Evolutionary conservation across 225 moss, liverwort and hornwort species (phyloP).

Genomic region (Pseudoscleropodium purum): DNA sequence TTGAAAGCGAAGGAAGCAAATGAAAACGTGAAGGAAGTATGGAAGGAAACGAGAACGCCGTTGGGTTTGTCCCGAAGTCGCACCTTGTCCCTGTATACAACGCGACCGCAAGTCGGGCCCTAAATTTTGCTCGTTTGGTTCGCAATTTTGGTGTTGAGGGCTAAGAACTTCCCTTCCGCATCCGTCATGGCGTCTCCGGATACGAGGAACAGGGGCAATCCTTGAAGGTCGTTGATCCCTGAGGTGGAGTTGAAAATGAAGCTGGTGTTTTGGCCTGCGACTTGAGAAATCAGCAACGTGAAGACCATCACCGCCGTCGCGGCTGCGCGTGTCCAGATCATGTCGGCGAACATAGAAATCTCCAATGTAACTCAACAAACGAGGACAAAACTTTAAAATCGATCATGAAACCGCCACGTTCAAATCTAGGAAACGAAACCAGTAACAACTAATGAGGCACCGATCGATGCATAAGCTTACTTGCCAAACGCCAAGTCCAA

Average conservation of each 20-base stretch:
- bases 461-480: no score
- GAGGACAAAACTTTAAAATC: no score
- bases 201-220: neutral
- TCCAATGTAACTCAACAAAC: neutral
- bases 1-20: neutral
- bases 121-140: neutral
- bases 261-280: neutral
- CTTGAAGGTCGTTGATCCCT: neutral
- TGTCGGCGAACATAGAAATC: neutral
- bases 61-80: neutral
- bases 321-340: neutral
- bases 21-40: neutral
- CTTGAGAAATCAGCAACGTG: neutral
- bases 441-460: no score
- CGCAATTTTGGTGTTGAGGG: neutral
- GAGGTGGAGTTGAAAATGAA: neutral
- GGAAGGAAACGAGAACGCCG: neutral
- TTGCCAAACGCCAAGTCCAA: no score
- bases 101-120: neutral
- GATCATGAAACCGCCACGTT: no score
- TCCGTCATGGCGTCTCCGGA: neutral
- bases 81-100: neutral
- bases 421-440: no score
- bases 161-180: neutral
- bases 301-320: neutral